A percentile compares a stretch with the other conserved stretches of the same genome.
phyloP scores from a whole-genome alignment of 2,329 filamentous ascomycete species.

The Hymenoscyphus scutula region DNA sequence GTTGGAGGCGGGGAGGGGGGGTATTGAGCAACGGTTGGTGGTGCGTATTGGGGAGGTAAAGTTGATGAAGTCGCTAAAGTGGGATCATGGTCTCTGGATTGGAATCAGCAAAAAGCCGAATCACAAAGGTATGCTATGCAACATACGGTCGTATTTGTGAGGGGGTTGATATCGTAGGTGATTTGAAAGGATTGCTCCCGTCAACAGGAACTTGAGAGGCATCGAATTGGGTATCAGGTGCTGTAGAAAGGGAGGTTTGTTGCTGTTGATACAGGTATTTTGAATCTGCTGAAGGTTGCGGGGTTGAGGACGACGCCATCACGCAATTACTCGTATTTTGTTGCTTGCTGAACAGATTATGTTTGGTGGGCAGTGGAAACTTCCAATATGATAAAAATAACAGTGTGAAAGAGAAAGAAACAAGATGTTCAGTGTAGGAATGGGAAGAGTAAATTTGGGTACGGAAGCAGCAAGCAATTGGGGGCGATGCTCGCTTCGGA shows the following conservation, averaged over 20 bases:
- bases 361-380: background rate
- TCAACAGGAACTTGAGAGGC: constrained; percentile 4
- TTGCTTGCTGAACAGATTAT: background rate
- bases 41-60: constrained; percentile 5
- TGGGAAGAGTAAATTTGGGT: background rate
- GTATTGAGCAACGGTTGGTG: background rate
- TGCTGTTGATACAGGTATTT: background rate
- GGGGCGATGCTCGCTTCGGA: background rate
- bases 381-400: background rate
- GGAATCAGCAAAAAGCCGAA: background rate
- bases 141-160: background rate
- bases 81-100: constrained; percentile 5
- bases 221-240: background rate
- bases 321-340: background rate
- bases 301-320: background rate
- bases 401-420: background rate
- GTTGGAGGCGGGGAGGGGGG: background rate
- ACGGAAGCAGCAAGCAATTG: background rate
- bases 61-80: background rate
- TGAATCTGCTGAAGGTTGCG: background rate
- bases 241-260: background rate
- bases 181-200: background rate
- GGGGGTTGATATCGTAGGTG: background rate
- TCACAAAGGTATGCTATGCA: too few species aligned
- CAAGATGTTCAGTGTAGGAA: background rate